Evolutionary conservation across 2,329 filamentous ascomycete species (phyloP).

Genomic region (Fusarium ramigenum): DNA sequence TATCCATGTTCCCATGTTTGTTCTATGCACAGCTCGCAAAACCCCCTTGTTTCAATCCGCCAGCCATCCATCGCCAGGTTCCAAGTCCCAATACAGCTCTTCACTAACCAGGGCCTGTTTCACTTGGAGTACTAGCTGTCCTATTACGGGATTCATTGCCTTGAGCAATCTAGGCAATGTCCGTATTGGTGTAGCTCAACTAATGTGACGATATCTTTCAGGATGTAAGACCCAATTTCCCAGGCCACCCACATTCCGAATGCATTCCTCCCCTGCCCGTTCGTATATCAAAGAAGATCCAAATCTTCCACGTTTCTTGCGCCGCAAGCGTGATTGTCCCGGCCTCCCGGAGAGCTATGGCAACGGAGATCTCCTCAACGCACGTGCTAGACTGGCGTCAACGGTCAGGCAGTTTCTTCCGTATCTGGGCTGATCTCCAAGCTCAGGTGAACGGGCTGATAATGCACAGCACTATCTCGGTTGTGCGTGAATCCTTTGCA

Average conservation of each 20-base stretch:
- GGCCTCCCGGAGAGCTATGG: background rate
- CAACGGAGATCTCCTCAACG: background rate
- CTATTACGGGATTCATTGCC: background rate
- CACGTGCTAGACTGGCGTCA: background rate
- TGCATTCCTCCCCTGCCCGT: background rate
- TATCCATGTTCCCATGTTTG: background rate
- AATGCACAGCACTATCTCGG: background rate
- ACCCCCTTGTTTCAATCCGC: background rate
- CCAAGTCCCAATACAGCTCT: background rate
- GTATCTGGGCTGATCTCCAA: background rate
- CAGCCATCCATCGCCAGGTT: background rate
- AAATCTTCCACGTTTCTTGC: background rate
- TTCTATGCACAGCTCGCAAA: background rate
- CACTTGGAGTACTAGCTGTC: background rate
- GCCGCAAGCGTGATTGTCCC: background rate
- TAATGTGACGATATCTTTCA: background rate
- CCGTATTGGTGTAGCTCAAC: background rate
- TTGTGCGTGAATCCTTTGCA: background rate
- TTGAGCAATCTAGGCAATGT: background rate
- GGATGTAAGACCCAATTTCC: background rate
- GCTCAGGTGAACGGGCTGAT: slow-evolving; percentile 8
- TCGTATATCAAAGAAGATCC: background rate
- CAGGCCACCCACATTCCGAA: background rate
- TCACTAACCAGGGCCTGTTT: slow-evolving; percentile 8
- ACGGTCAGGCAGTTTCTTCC: background rate